Percentiles rank a stretch among this genome's conserved stretches.
phyloP scores from a whole-genome alignment of 208 protist species.

The Crithidia bombi region DNA sequence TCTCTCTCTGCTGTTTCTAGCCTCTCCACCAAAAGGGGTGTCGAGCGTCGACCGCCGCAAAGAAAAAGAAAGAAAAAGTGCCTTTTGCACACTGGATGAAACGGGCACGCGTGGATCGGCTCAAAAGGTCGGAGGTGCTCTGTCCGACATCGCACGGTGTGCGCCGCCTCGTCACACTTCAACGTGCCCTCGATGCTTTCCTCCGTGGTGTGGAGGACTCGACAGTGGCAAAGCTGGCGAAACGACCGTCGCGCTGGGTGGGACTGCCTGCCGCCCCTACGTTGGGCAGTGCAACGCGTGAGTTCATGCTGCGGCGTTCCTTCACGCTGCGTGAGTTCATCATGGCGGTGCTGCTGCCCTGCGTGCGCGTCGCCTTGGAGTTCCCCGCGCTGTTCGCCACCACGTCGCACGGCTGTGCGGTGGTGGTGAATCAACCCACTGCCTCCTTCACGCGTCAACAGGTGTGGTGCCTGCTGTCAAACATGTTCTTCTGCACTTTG shows the following conservation, averaged over 20 bases:
- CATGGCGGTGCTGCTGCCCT: slow-evolving; percentile 19
- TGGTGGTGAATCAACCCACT: not conserved
- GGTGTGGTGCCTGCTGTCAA: slow-evolving; percentile 25
- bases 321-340: slow-evolving; percentile 14
- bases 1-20: too few species aligned
- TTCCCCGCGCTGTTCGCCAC: slow-evolving; percentile 10
- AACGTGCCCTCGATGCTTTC: not conserved
- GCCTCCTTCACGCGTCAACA: slow-evolving; percentile 14
- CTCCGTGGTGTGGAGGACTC: not conserved
- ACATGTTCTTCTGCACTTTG: slow-evolving; percentile 35
- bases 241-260: slow-evolving; percentile 4
- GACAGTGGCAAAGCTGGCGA: not conserved
- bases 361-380: slow-evolving; percentile 5
- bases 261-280: slow-evolving; percentile 13
- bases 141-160: not conserved
- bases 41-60: not conserved
- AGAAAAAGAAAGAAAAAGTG: not conserved
- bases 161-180: slow-evolving; percentile 1
- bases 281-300: slow-evolving; percentile 9
- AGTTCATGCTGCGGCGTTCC: slow-evolving; percentile 16
- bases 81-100: not conserved
- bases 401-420: not conserved
- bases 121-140: slow-evolving; percentile 1
- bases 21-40: too few species aligned
- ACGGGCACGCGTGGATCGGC: not conserved